Evolutionary conservation across 257 asterid genomes (phyloP).

Genomic region (Nicotiana otophora): DNA sequence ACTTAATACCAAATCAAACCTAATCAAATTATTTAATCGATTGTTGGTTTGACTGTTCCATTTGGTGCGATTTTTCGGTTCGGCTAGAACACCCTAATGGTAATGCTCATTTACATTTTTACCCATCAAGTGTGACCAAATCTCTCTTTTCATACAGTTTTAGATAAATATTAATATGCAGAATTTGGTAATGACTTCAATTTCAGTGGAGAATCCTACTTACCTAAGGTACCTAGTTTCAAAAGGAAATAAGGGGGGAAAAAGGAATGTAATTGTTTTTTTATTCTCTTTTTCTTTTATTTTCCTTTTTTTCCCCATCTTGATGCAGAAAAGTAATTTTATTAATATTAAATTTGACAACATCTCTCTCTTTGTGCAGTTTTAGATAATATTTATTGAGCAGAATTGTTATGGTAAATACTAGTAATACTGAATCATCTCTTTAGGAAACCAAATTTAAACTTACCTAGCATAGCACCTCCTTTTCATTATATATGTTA

Average conservation of each 20-base stretch:
- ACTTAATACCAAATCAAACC: no score
- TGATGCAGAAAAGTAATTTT: background rate
- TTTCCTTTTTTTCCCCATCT: background rate
- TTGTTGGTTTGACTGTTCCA: no score
- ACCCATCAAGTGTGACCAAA: background rate
- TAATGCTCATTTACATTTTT: background rate
- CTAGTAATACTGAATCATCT: background rate
- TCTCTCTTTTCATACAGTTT: background rate
- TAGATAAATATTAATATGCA: background rate
- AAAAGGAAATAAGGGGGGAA: no score
- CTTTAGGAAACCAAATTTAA: background rate
- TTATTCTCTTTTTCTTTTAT: no score
- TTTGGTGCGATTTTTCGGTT: no score
- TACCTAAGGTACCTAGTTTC: no score
- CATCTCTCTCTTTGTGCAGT: background rate
- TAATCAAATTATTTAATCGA: no score
- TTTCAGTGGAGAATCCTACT: no score
- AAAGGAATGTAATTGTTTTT: no score
- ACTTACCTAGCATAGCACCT: background rate
- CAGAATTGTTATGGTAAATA: background rate
- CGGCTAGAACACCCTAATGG: background rate
- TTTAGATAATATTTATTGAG: background rate
- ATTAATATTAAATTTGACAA: background rate
- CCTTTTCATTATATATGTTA: no score
- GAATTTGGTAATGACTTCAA: background rate